These are phyloP conservation scores for Colletotrichum lentis DNA, from an alignment of 2,329 filamentous ascomycete species.

Conservation along the genomic window DNA sequence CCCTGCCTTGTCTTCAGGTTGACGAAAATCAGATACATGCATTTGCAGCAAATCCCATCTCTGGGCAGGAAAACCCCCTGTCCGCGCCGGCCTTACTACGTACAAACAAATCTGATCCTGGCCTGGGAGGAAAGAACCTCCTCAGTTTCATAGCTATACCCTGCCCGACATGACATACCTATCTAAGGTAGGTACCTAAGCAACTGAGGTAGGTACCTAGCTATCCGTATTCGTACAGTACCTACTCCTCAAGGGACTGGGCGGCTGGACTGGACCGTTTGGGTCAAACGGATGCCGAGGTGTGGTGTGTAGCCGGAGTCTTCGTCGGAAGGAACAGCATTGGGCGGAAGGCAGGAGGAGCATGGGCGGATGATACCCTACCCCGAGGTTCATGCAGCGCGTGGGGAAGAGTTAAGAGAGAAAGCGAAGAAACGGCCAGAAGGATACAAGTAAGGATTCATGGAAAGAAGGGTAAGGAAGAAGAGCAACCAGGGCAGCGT, in stretches of 20 bases:
- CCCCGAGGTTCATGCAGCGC: background rate
- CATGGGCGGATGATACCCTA: background rate
- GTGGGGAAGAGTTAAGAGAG: background rate
- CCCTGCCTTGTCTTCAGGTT: background rate
- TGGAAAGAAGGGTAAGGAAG: background rate
- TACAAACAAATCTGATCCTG: background rate
- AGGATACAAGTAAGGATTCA: too few species aligned
- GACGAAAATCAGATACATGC: background rate
- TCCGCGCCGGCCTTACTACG: background rate
- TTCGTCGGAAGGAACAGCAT: conserved; percentile 15
- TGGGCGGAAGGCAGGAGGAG: background rate
- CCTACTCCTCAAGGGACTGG: background rate
- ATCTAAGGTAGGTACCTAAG: background rate
- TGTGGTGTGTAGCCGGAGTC: conserved; percentile 14
- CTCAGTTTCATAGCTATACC: background rate
- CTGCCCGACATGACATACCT: background rate
- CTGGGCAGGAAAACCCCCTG: background rate
- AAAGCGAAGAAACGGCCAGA: background rate
- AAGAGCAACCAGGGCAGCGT: background rate
- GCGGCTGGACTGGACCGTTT: conserved; percentile 1
- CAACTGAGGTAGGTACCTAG: background rate
- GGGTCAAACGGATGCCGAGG: conserved; percentile 5
- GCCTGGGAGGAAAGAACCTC: background rate
- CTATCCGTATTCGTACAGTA: too few species aligned
- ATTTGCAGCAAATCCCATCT: background rate